Evolutionary conservation across 345 rosid species (phyloP), one percentile per base, ranked within the genome.

Genomic region (Microthlaspi erraticum): DNA sequence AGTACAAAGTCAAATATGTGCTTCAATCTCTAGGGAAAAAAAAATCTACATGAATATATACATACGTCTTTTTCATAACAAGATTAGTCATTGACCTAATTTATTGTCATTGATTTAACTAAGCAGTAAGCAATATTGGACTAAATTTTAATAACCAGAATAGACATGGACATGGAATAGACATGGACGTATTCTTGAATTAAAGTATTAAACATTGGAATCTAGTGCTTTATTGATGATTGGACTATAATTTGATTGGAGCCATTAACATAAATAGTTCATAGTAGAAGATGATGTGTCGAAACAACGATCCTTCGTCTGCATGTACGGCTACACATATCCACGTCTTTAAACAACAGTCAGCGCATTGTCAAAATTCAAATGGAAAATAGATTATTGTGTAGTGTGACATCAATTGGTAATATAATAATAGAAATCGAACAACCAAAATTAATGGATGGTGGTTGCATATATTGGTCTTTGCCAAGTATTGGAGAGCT

Each of bases 201-300:
- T 10, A 61, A 54, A 34, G 44, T 39, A 18, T 5, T 10, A 61
- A 54, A 34, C 53, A 61, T 51, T 60, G 29, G 29, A 26, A 5
- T 26, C 29, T 26, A 2, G 29, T 26, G 29, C 29, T 26, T 26
- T 26, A 26, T 26, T 26, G 29, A 26, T 26, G 29, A 26, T 26
- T 26, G 31, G 13, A 41, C 36, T 52, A 19, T 13, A 53, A 32
- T 60, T 18, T 71, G 45, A 52, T 42, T 61, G 75, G 68, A 62
- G 26, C 6, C 13, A 16, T 14, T 43, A 33, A 48, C 50, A 73
- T 38, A 58, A 1, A 49, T 41, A 31, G 32, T 38, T 10, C 60
- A 56, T 54, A 72, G 70, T 64, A 72, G 52, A 73, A 73, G 71
- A 56, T 56, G 71, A 73, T 56, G 71, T 73, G 50, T 72, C 44